phyloP scores from a whole-genome alignment of 2,329 filamentous ascomycete genomes.

The Aspergillus chevalieri region DNA sequence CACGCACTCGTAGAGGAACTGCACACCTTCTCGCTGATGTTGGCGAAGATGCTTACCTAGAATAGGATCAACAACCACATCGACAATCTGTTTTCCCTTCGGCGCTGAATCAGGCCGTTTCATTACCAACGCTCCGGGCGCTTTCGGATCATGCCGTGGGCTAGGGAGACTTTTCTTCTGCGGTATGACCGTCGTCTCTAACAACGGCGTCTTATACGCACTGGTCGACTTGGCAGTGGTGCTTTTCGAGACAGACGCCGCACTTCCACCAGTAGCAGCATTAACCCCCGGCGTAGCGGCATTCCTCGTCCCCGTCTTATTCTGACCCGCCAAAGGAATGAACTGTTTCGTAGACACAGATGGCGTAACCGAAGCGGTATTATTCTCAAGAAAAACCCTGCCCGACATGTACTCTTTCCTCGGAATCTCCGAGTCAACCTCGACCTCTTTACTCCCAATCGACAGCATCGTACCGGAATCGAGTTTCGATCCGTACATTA shows the following conservation, averaged over 20 bases:
- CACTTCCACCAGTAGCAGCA: conserved; percentile 11
- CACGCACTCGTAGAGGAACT: conserved; percentile 68
- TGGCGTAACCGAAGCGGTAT: conserved; percentile 18
- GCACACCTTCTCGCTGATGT: conserved; percentile 64
- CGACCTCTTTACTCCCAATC: conserved; percentile 61
- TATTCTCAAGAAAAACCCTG: conserved; percentile 18
- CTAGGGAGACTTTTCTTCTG: conserved; percentile 45
- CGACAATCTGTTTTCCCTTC: conserved; percentile 60
- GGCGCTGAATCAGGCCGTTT: conserved; percentile 51
- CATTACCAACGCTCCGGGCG: conserved; percentile 60
- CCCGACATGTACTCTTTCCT: conserved; percentile 52
- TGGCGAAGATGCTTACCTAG: conserved; percentile 57
- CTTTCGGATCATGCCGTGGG: conserved; percentile 60
- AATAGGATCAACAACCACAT: conserved; percentile 66
- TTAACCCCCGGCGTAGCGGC: conserved; percentile 12
- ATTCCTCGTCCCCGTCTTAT: conserved; percentile 6
- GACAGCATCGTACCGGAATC: conserved; percentile 56
- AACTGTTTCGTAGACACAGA: conserved; percentile 13
- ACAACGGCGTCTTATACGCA: conserved; percentile 58
- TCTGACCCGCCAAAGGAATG: conserved; percentile 9
- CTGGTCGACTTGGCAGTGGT: conserved; percentile 39
- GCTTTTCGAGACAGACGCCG: conserved; percentile 27
- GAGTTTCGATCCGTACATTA: conserved; percentile 50
- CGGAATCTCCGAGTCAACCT: conserved; percentile 57
- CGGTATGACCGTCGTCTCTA: conserved; percentile 47